These are phyloP conservation scores for Anisodus tanguticus DNA, from an alignment of 257 asterid species.

Conservation along the genomic window DNA sequence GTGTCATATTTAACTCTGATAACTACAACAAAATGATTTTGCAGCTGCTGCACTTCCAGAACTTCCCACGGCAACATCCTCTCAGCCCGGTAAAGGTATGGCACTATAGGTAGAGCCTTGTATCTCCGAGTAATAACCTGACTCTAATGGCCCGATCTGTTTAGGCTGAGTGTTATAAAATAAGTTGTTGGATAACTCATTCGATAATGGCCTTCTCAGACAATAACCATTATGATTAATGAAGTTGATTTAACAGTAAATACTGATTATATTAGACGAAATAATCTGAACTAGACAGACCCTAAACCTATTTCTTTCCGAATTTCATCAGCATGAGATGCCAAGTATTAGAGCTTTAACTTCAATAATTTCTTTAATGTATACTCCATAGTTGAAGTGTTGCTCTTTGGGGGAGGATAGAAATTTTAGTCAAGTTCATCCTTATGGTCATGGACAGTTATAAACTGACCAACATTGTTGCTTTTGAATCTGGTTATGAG, in stretches of 20 bases:
- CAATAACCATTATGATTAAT: background rate
- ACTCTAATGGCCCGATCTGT: background rate
- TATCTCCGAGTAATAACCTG: background rate
- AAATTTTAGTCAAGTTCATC: background rate
- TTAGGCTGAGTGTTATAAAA: background rate
- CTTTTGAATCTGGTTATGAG: background rate
- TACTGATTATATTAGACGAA: background rate
- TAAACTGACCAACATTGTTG: background rate
- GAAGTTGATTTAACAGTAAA: conserved; percentile 15
- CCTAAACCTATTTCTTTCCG: background rate
- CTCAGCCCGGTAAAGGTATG: conserved; percentile 32
- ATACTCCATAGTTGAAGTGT: background rate
- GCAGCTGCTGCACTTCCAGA: conserved; percentile 34
- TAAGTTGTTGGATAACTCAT: background rate
- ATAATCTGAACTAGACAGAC: background rate
- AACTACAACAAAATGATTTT: background rate
- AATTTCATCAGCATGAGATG: background rate
- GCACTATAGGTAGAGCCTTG: background rate
- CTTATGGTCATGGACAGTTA: background rate
- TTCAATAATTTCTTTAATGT: background rate
- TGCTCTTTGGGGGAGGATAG: background rate
- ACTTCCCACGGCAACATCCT: conserved; percentile 40
- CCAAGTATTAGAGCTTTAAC: background rate
- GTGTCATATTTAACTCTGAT: background rate
- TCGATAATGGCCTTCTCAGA: background rate